Conservation (phyloP, 768 basidiomycete species). For the Boletus subparvulus region DNA sequence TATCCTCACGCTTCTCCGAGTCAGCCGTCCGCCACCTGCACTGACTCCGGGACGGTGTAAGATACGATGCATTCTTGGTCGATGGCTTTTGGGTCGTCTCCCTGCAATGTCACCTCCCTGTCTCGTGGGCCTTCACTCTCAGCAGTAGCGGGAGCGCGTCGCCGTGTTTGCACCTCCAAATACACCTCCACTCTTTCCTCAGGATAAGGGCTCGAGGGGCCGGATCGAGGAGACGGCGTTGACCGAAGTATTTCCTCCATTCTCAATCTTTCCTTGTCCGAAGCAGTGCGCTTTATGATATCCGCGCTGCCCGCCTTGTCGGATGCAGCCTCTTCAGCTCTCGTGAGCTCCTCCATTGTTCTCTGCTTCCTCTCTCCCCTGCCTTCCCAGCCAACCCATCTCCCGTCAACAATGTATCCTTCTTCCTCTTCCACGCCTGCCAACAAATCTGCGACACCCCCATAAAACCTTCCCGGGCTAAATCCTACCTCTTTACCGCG, state of each 20-base stretch:
- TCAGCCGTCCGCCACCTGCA: background rate
- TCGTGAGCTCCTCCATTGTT: background rate
- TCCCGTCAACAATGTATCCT: constrained; percentile 24
- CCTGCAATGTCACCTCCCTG: background rate
- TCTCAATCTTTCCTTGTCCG: constrained; percentile 27
- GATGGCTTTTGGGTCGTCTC: background rate
- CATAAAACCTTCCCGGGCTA: constrained; percentile 88
- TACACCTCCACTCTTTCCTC: background rate
- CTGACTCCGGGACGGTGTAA: background rate
- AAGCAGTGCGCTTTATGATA: constrained; percentile 12
- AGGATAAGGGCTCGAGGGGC: background rate
- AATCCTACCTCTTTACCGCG: constrained; percentile 89
- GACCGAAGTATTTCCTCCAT: constrained; percentile 27
- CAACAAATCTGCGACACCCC: constrained; percentile 76
- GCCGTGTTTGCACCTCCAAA: constrained; percentile 2
- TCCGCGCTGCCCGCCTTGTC: background rate
- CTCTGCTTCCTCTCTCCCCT: constrained; percentile 17
- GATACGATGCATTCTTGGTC: background rate
- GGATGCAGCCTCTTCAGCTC: background rate
- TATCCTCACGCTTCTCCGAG: background rate
- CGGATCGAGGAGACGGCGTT: constrained; percentile 4
- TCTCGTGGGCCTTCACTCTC: background rate
- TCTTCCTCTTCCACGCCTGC: constrained; percentile 74
- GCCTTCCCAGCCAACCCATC: constrained; percentile 21
- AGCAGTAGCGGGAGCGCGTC: background rate